Evolutionary conservation across 1,139 yeast genomes (phyloP).

Genomic region (Saccharomycopsis hybrid): DNA sequence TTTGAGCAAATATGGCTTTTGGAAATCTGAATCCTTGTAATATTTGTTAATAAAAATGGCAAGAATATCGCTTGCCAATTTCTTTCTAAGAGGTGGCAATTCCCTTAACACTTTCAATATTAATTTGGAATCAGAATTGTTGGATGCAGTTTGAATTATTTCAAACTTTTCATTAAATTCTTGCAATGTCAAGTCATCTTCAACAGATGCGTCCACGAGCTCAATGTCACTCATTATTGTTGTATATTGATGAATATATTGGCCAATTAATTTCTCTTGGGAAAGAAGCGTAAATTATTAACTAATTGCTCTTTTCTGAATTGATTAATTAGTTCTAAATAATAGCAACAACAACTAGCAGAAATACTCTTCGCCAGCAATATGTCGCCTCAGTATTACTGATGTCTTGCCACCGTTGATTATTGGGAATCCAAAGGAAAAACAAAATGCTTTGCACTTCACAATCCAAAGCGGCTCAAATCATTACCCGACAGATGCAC

Average conservation of each 20-base stretch:
- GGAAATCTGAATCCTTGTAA: conserved; percentile 44
- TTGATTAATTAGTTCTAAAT: no score
- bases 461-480: no score
- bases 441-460: no score
- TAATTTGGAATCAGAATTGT: conserved; percentile 78
- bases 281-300: no score
- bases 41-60: conserved; percentile 45
- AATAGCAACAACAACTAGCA: no score
- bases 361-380: no score
- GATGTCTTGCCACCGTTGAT: no score
- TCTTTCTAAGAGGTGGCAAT: conserved; percentile 66
- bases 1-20: conserved; percentile 40
- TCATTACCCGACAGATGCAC: no score
- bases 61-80: conserved; percentile 49
- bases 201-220: conserved; percentile 9
- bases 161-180: conserved; percentile 21
- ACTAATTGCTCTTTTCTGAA: no score
- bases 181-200: conserved; percentile 3
- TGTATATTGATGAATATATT: not conserved
- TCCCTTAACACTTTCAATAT: conserved; percentile 82
- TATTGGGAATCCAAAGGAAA: no score
- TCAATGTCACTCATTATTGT: conserved; percentile 9
- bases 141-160: conserved; percentile 52
- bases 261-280: no score
- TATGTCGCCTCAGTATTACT: no score